Evolutionary conservation across 1,284 basidiomycete genomes (phyloP).

Genomic region (Pyrrhoderma lamaoense): DNA sequence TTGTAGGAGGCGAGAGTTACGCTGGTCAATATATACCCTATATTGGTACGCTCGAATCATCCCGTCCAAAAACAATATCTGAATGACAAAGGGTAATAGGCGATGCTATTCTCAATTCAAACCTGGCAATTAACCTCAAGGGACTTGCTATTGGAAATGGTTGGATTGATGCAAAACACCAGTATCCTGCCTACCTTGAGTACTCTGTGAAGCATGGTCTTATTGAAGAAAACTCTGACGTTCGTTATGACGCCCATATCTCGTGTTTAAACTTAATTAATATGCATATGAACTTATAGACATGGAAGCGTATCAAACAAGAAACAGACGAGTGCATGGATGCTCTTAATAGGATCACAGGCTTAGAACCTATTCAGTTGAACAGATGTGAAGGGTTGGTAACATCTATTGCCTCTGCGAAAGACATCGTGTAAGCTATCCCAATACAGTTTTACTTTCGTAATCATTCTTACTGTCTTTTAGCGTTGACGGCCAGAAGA

Average conservation of each 20-base stretch:
- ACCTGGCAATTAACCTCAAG: slow-evolving; percentile 50
- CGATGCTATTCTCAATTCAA: slow-evolving; percentile 68
- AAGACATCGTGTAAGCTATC: slow-evolving; percentile 53
- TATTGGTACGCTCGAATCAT: slow-evolving; percentile 52
- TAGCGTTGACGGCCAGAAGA: slow-evolving; percentile 64
- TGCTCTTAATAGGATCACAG: slow-evolving; percentile 40
- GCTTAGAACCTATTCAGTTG: slow-evolving; percentile 56
- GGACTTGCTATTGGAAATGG: slow-evolving; percentile 95
- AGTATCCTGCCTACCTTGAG: slow-evolving; percentile 89
- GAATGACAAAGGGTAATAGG: slow-evolving; percentile 38
- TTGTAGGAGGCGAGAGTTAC: slow-evolving; percentile 88
- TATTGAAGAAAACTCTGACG: slow-evolving; percentile 66
- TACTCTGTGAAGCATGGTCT: slow-evolving; percentile 79
- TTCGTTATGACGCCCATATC: slow-evolving; percentile 30
- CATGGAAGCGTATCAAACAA: slow-evolving; percentile 58
- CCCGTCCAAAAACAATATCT: slow-evolving; percentile 7
- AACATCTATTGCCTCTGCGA: slow-evolving; percentile 50
- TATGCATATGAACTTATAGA: slow-evolving; percentile 34
- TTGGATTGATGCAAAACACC: slow-evolving; percentile 87
- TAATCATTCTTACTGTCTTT: slow-evolving; percentile 4
- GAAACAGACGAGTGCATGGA: slow-evolving; percentile 58
- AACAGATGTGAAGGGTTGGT: slow-evolving; percentile 63
- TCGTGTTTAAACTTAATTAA: background rate
- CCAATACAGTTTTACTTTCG: slow-evolving; percentile 1
- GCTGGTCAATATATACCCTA: slow-evolving; percentile 99